Conservation (phyloP, 768 basidiomycete species). For the Boletus reticulatus region DNA sequence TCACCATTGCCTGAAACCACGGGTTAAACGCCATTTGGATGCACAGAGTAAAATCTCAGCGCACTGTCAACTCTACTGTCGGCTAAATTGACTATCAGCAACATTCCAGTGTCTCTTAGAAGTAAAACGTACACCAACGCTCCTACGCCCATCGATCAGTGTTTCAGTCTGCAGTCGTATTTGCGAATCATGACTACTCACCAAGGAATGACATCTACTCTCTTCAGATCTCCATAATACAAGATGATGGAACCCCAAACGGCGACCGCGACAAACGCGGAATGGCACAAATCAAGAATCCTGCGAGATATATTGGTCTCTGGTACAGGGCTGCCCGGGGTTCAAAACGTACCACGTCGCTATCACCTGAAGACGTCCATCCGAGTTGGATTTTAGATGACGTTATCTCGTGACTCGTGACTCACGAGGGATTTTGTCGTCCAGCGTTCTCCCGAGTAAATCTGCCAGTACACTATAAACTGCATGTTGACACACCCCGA, state of each 20-base stretch:
- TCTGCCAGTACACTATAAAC: constrained; percentile 24
- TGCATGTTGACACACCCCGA: constrained; percentile 28
- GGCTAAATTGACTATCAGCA: constrained; percentile 9
- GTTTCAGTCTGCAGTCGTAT: neutral
- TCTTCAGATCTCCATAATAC: constrained; percentile 15
- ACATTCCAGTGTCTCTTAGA: neutral
- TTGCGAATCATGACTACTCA: neutral
- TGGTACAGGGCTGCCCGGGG: neutral
- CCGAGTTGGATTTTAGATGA: neutral
- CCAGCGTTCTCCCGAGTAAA: constrained; percentile 15
- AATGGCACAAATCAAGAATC: constrained; percentile 26
- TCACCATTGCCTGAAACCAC: constrained; percentile 19
- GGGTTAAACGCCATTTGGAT: neutral
- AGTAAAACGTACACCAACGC: constrained; percentile 20
- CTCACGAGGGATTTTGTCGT: constrained; percentile 19
- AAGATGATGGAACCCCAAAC: constrained; percentile 25
- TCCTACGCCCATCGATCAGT: constrained; percentile 14
- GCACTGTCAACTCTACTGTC: constrained; percentile 21
- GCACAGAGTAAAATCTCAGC: neutral
- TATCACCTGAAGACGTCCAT: constrained; percentile 11
- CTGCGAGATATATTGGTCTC: constrained; percentile 1
- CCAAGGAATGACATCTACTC: constrained; percentile 21
- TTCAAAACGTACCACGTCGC: constrained; percentile 15
- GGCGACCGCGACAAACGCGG: constrained; percentile 17
- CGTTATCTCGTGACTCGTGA: neutral